phyloP scores from a whole-genome alignment of 257 asterid genomes.

The Eucommia ulmoides region DNA sequence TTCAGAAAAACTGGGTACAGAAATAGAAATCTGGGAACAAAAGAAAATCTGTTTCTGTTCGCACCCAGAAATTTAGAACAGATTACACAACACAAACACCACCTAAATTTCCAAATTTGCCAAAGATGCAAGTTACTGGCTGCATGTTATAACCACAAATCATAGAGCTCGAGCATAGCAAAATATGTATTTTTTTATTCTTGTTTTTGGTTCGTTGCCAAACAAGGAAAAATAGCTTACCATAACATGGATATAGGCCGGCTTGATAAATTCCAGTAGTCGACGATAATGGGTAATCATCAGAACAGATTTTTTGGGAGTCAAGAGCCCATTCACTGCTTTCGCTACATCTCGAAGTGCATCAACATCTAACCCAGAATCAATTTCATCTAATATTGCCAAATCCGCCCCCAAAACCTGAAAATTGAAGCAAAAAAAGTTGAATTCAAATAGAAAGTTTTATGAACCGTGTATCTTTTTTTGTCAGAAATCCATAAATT shows the following conservation, averaged over 20 bases:
- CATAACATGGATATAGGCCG: conserved; percentile 77
- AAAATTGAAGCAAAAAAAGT: neutral
- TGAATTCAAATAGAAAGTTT: neutral
- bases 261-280: conserved; percentile 79
- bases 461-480: no score
- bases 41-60: neutral
- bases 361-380: conserved; percentile 96
- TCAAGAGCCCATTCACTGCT: conserved; percentile 66
- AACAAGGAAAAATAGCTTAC: conserved; percentile 29
- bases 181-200: neutral
- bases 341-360: conserved; percentile 90
- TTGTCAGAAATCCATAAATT: no score
- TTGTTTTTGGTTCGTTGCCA: neutral
- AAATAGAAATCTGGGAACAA: neutral
- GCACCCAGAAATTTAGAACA: neutral
- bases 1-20: neutral
- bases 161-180: neutral
- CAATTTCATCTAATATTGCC: conserved; percentile 88
- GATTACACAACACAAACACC: no score
- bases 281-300: conserved; percentile 93
- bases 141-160: neutral
- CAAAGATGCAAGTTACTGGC: neutral
- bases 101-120: neutral
- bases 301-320: conserved; percentile 63
- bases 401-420: conserved; percentile 97